phyloP scores from a whole-genome alignment of 805 yeast species.

The Yamadazyma sp. region DNA sequence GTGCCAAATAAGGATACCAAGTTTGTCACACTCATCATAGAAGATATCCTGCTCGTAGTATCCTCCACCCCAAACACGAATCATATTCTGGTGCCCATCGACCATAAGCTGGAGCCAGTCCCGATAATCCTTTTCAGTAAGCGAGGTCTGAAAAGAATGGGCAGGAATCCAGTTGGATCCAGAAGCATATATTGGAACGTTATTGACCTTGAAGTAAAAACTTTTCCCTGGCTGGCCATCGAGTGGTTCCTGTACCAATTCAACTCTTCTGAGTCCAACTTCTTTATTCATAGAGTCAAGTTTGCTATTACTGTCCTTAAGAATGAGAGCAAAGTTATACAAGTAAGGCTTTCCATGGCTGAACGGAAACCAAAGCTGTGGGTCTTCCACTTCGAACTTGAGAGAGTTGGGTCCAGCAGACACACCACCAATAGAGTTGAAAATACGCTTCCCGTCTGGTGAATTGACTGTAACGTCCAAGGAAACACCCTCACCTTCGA shows the following conservation, averaged over 20 bases:
- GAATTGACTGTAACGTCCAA: conserved; percentile 14
- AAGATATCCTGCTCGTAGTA: conserved; percentile 42
- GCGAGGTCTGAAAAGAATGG: conserved; percentile 36
- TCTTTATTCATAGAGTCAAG: conserved; percentile 17
- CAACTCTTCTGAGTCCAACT: conserved; percentile 42
- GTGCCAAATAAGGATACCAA: conserved; percentile 52
- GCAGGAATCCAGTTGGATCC: conserved; percentile 55
- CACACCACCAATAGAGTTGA: neutral
- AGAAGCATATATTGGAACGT: conserved; percentile 34
- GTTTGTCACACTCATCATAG: conserved; percentile 44
- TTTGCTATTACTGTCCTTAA: neutral
- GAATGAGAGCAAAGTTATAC: conserved; percentile 24
- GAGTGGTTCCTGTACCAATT: conserved; percentile 36
- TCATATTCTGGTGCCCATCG: conserved; percentile 44
- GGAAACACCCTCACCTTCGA: conserved; percentile 3
- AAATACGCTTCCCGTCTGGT: conserved; percentile 15
- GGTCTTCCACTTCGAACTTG: conserved; percentile 20
- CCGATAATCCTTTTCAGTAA: conserved; percentile 35
- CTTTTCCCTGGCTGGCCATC: conserved; percentile 33
- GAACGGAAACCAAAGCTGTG: conserved; percentile 43
- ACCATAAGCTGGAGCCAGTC: conserved; percentile 34
- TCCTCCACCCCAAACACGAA: conserved; percentile 54
- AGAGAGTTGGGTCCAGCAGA: conserved; percentile 9
- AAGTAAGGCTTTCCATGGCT: conserved; percentile 37
- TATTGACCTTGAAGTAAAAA: conserved; percentile 46